Evolutionary conservation across 2,329 filamentous ascomycete genomes (phyloP).

Genomic region (Sclerotiophoma versabilis): DNA sequence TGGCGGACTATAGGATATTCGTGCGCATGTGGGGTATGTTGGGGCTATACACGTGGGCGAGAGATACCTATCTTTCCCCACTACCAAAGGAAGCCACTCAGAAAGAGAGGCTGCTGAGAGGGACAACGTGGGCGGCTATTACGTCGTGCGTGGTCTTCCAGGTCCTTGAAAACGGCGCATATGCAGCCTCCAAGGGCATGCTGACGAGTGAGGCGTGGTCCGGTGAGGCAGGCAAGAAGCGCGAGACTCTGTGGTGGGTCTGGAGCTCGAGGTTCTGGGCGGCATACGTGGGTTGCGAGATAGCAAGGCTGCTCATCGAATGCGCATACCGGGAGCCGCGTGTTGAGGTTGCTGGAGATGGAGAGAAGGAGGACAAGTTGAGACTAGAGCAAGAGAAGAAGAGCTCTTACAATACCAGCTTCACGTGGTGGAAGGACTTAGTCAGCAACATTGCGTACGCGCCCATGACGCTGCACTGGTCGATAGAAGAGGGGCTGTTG

Average conservation of each 20-base stretch:
- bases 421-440: conserved; percentile 70
- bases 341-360: conserved; percentile 47
- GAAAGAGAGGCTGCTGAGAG: conserved; percentile 37
- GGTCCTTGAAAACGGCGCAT: conserved; percentile 81
- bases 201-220: conserved; percentile 59
- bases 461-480: conserved; percentile 86
- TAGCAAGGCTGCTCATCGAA: conserved; percentile 64
- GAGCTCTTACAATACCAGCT: conserved; percentile 39
- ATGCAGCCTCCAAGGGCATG: conserved; percentile 76
- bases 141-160: conserved; percentile 74
- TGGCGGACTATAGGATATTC: conserved; percentile 76
- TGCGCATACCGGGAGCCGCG: conserved; percentile 41
- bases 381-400: conserved; percentile 34
- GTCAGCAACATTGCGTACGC: conserved; percentile 77
- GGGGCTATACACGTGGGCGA: conserved; percentile 74
- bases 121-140: conserved; percentile 73
- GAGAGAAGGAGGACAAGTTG: conserved; percentile 58
- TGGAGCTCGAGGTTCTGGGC: conserved; percentile 85
- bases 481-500: conserved; percentile 64
- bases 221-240: conserved; percentile 53
- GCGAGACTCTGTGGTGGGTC: conserved; percentile 67
- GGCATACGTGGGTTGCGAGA: conserved; percentile 77
- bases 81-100: conserved; percentile 30
- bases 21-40: conserved; percentile 78
- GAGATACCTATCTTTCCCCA: conserved; percentile 47